These are phyloP conservation scores for Orbilia ellipsospora DNA, from an alignment of 2,329 filamentous ascomycete species.

Conservation along the genomic window DNA sequence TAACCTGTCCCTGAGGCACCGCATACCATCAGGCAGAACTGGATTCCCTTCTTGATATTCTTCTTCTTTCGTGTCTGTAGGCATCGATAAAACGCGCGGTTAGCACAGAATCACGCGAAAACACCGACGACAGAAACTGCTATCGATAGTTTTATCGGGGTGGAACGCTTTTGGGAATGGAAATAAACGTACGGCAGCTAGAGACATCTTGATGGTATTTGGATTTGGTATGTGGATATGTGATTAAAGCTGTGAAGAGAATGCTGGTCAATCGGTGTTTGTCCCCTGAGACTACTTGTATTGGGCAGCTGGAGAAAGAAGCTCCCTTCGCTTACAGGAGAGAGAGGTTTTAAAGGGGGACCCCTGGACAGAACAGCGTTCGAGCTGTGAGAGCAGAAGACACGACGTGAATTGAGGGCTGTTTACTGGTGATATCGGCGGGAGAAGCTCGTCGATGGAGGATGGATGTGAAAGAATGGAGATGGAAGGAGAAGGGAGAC, in stretches of 20 bases:
- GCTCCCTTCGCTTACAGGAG: conserved; percentile 45
- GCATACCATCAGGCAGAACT: conserved; percentile 99
- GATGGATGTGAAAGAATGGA: conserved; percentile 1
- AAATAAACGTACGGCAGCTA: conserved; percentile 56
- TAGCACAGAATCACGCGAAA: conserved; percentile 53
- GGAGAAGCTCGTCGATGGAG: conserved; percentile 35
- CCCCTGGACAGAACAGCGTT: too few relatives aligned
- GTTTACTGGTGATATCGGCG: conserved; percentile 26
- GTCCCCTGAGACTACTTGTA: conserved; percentile 48
- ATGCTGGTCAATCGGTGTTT: conserved; percentile 38
- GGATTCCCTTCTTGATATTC: conserved; percentile 99
- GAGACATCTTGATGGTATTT: conserved; percentile 51
- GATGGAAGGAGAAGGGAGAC: neutral
- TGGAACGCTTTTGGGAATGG: conserved; percentile 56
- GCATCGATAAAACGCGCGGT: conserved; percentile 59
- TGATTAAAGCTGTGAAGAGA: conserved; percentile 9
- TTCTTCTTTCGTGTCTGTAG: conserved; percentile 99
- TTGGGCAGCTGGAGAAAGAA: conserved; percentile 19
- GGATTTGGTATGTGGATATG: conserved; percentile 18
- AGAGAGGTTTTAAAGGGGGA: conserved; percentile 36
- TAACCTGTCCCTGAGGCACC: conserved; percentile 97
- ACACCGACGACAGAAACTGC: conserved; percentile 59
- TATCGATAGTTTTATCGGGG: conserved; percentile 24
- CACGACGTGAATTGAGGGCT: conserved; percentile 49
- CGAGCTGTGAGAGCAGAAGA: conserved; percentile 54